A percentile compares a stretch with the other conserved stretches of the same genome.
Evolutionary conservation across 1,284 basidiomycete genomes (phyloP).

Genomic region (Ceratobasidium theobromae): DNA sequence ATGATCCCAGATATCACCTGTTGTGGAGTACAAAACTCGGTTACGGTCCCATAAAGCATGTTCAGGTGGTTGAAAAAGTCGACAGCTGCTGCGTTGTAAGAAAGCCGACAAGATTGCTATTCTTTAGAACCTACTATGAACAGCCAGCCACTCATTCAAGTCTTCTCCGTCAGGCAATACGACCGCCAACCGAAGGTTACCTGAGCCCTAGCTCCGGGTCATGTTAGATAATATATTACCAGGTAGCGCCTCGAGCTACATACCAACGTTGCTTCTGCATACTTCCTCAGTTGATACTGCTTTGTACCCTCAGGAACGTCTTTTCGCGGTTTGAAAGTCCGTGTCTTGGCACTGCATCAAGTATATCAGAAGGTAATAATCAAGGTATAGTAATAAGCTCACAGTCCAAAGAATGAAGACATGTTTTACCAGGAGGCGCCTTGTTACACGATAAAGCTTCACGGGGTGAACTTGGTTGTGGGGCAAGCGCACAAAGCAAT

Average conservation of each 20-base stretch:
- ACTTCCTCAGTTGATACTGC: conserved; percentile 95
- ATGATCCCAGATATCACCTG: conserved; percentile 61
- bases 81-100: conserved; percentile 61
- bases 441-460: no score
- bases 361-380: conserved; percentile 19
- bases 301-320: conserved; percentile 95
- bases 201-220: conserved; percentile 72
- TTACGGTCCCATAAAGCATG: conserved; percentile 94
- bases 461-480: no score
- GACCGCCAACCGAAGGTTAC: conserved; percentile 87
- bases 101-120: conserved; percentile 9
- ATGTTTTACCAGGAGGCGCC: conserved; percentile 45
- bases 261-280: conserved; percentile 95
- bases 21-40: conserved; percentile 93
- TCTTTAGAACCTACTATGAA: conserved; percentile 70
- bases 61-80: conserved; percentile 97
- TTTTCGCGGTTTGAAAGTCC: conserved; percentile 95
- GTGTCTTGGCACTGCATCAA: conserved; percentile 71
- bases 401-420: conserved; percentile 86
- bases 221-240: conserved; percentile 27
- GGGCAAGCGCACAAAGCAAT: not conserved
- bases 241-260: conserved; percentile 37
- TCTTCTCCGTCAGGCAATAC: conserved; percentile 94
- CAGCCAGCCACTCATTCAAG: conserved; percentile 93
- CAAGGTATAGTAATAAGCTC: conserved; percentile 44